Base-by-base conservation (phyloP, 495 filamentous ascomycete species). In the Hyaloscypha variabilis region DNA sequence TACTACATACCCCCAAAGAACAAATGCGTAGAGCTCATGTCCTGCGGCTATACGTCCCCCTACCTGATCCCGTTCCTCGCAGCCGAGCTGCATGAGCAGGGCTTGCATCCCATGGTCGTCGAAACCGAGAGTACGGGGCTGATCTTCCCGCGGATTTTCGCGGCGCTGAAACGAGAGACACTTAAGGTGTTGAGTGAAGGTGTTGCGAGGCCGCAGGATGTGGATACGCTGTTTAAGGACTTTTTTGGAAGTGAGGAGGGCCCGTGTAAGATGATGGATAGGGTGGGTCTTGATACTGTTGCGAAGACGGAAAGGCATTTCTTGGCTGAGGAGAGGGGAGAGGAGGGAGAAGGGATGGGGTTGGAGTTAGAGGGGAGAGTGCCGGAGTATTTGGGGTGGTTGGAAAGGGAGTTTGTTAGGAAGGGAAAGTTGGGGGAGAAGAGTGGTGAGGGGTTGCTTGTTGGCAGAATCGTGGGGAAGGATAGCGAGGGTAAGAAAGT, bases 61-160 rank as follows among this genome's bases (percentile, higher is more conserved):
- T 73, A 67, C 6, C 72, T 86, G 2, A 77, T 88, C 57, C 65
- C 69, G 0, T 79, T 81, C 34, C 31, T 88, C 68, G 72, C 67
- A 0, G 65, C 70, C 23, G 66, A 78, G 62, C 76, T 81, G 73
- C 65, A 70, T 11, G 77, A 79, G 39, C 76, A 80, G 50, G 85
- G 81, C 1, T 67, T 81, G 19, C 57, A 51, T 10, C 82, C 83
- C 60, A 39, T 77, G 70, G 69, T 72, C 60, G 68, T 82, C 2
- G 71, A 74, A 36, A 72, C 73, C 50, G 82, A 88, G 64, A 82
- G 79, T 6, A 83, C 80, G 5, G 85, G 85, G 62, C 82, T 87
- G 67, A 78, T 88, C 24, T 82, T 85, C 71, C 85, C 86, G 58
- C 81, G 85, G 0, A 75, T 88, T 24, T 88, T 83, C 83, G 84